Percentiles rank a stretch among this genome's conserved stretches.
These are phyloP conservation scores for Amaranthus hypochondriacus DNA, from an alignment of 148 eudicot genomes.

Conservation along the genomic window DNA sequence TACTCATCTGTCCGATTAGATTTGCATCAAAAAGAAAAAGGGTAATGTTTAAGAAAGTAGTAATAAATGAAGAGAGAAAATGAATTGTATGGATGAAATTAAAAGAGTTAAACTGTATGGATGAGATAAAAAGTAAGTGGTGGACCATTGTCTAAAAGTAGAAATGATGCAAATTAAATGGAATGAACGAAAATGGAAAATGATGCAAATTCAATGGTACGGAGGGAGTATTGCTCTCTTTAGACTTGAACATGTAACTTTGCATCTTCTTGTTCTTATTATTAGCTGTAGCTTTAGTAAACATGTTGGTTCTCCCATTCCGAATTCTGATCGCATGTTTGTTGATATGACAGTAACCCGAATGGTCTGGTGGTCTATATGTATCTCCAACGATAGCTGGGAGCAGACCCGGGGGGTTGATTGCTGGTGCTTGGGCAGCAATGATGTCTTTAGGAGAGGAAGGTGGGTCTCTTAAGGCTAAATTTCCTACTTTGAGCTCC, in stretches of 20 bases:
- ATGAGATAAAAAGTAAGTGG: too few species aligned
- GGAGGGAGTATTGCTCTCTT: not conserved
- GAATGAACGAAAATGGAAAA: too few species aligned
- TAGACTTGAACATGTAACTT: not conserved
- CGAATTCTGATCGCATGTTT: slow-evolving; percentile 15
- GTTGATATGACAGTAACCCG: slow-evolving; percentile 65
- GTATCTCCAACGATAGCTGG: slow-evolving; percentile 98
- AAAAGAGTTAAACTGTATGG: too few species aligned
- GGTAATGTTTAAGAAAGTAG: too few species aligned
- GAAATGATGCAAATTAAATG: too few species aligned
- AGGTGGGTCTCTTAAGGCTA: slow-evolving; percentile 38
- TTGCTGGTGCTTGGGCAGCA: slow-evolving; percentile 99
- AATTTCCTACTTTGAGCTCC: not conserved
- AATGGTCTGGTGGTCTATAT: slow-evolving; percentile 99
- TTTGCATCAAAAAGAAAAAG: too few species aligned
- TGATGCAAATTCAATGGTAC: too few species aligned
- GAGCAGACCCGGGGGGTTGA: slow-evolving; percentile 90
- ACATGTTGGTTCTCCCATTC: not conserved
- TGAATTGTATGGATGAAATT: too few species aligned
- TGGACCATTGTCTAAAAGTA: too few species aligned
- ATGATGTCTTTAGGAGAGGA: slow-evolving; percentile 88
- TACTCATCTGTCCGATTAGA: too few species aligned
- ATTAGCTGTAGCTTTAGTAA: not conserved
- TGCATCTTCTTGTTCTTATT: not conserved
- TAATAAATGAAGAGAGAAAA: too few species aligned